Evolutionary conservation across 148 eudicot genomes (phyloP), one percentile per base, ranked within the genome.

Genomic region (Persicaria tinctoria): DNA sequence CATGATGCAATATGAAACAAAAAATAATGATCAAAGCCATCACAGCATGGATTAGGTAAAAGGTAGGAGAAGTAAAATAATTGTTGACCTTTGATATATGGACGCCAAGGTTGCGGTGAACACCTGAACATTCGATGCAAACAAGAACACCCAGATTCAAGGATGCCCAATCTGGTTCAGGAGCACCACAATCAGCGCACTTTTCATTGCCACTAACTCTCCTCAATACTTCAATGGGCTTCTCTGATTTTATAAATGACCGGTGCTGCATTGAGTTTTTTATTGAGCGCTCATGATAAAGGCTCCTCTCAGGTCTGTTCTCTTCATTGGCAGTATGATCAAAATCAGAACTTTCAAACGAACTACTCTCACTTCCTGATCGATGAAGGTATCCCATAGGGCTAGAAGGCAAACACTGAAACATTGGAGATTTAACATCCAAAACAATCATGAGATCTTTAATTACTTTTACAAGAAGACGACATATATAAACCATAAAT

Each of bases 141-240:
- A 95, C 93, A 83, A 95, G 96, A 74, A 95, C 91, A 18, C 98
- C 98, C 32, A 95, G 84, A 84, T 95, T 95, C 80, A 95, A 89
- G 81, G 97, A 95, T 74, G 98, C 98, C 98, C 98, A 95, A 81
- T 95, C 98, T 8, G 98, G 98, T 81, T 95, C 98, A 60, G 92
- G 85, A 57, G 96, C 92, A 76, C 98, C 96, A 82, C 98, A 95
- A 87, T 95, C 98, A 73, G 98, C 96, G 81, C 98, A 95, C 78
- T 80, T 95, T 47, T 90, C 93, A 80, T 95, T 95, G 54, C 98
- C 98, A 78, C 85, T 77, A 38, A 95, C 98, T 80, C 80, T 92
- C 60, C 92, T 88, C 68, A 95, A 79, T 75, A 89, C 72, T 51
- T 92, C 96, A 76, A 95, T 95, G 38, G 96, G 92, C 85, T 86